Conservation (phyloP, 768 basidiomycete genomes). For the Russula vinacea region DNA sequence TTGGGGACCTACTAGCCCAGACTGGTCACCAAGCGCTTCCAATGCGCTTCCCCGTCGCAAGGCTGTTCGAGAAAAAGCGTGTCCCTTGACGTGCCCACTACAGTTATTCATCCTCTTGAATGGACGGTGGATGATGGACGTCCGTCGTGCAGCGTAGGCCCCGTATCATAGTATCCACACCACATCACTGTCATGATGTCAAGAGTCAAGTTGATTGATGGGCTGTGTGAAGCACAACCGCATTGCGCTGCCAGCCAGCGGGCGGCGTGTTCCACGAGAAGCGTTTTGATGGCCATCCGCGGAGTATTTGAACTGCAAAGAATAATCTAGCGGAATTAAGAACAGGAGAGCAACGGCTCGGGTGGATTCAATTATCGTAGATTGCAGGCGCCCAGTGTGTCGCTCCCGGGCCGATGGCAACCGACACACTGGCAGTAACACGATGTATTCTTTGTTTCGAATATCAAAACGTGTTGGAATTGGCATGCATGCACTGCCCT, state of each 20-base stretch:
- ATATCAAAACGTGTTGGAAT: not conserved
- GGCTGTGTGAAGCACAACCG: constrained; percentile 8
- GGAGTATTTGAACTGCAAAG: too few relatives aligned
- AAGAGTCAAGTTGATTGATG: constrained; percentile 7
- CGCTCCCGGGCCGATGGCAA: not conserved
- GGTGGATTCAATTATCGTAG: too few relatives aligned
- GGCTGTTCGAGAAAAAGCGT: not conserved
- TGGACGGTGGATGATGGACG: not conserved
- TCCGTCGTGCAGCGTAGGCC: too few relatives aligned
- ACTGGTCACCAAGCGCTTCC: too few relatives aligned
- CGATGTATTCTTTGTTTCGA: not conserved
- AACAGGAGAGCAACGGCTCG: too few relatives aligned
- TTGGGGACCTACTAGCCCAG: constrained; percentile 8
- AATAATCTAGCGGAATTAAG: not conserved
- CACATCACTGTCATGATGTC: not conserved
- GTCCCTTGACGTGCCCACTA: not conserved
- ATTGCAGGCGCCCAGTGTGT: not conserved
- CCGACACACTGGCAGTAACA: not conserved
- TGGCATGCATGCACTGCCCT: not conserved
- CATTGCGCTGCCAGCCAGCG: too few relatives aligned
- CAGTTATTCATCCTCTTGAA: not conserved
- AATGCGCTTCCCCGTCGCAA: not conserved
- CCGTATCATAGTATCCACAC: not conserved
- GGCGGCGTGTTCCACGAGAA: not conserved
- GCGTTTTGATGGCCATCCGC: not conserved